Percentiles rank a stretch among this genome's conserved stretches.
phyloP scores from a whole-genome alignment of 2,329 filamentous ascomycete genomes.

The Aureobasidium sp. region DNA sequence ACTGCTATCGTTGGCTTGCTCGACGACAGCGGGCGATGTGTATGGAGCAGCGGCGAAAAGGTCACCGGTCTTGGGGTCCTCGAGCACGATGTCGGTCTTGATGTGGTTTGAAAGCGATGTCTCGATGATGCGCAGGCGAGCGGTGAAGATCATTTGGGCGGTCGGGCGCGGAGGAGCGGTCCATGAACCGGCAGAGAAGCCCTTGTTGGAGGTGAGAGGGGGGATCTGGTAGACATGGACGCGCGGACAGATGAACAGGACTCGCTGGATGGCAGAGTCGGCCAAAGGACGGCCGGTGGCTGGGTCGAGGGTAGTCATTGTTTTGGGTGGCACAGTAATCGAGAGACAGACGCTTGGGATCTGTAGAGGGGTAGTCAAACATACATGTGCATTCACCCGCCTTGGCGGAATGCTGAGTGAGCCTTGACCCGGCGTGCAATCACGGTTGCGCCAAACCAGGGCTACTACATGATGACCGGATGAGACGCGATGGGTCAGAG shows the following conservation, averaged over 20 bases:
- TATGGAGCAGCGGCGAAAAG: constrained; percentile 84
- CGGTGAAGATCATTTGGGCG: constrained; percentile 74
- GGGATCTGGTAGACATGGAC: constrained; percentile 88
- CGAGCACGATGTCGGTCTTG: constrained; percentile 69
- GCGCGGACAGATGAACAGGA: constrained; percentile 67
- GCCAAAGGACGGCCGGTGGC: constrained; percentile 62
- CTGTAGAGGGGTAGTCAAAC: not conserved
- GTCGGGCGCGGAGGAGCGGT: constrained; percentile 58
- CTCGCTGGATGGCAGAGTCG: constrained; percentile 71
- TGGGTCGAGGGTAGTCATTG: constrained; percentile 62
- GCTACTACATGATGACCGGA: not conserved
- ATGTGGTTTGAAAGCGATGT: constrained; percentile 34
- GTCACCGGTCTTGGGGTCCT: constrained; percentile 64
- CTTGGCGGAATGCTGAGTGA: not conserved
- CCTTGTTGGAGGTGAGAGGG: constrained; percentile 67
- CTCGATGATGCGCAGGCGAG: constrained; percentile 56
- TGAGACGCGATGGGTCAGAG: not conserved
- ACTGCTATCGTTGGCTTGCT: constrained; percentile 70
- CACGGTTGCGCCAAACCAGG: not conserved
- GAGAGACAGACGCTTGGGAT: not conserved
- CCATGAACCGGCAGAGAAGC: constrained; percentile 72
- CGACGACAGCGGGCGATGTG: constrained; percentile 57
- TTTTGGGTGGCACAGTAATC: constrained; percentile 12
- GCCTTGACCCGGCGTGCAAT: not conserved
- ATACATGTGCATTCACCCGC: not conserved